Conservation (phyloP, 495 filamentous ascomycete genomes). For the Cetradonia linearis region DNA sequence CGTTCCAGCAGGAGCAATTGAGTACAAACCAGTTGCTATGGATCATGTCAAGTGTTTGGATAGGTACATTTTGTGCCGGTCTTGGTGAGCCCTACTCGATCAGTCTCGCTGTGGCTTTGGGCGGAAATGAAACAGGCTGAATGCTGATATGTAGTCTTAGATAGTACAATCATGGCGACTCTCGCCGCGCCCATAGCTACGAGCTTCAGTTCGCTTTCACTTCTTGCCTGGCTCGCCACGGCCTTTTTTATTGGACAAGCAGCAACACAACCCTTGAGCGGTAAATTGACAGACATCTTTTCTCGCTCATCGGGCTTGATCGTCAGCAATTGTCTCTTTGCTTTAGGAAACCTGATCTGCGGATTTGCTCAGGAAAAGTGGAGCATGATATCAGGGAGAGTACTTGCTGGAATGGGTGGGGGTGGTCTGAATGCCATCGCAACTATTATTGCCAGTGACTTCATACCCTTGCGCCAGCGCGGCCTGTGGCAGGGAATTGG, state of each 20-base stretch:
- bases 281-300: constrained; percentile 64
- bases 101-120: not conserved
- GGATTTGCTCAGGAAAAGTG: constrained; percentile 47
- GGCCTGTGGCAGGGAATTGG: constrained; percentile 61
- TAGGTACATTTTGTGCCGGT: constrained; percentile 73
- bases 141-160: constrained; percentile 21
- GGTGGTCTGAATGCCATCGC: constrained; percentile 62
- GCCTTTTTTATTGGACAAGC: constrained; percentile 66
- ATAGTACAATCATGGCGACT: constrained; percentile 60
- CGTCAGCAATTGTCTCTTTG: constrained; percentile 55
- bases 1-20: constrained; percentile 18
- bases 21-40: constrained; percentile 34
- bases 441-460: constrained; percentile 56
- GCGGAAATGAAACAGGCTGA: not conserved
- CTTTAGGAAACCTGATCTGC: constrained; percentile 56
- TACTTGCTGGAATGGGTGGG: constrained; percentile 62
- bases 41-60: constrained; percentile 45
- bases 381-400: constrained; percentile 54
- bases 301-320: constrained; percentile 52
- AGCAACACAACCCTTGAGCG: constrained; percentile 58
- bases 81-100: constrained; percentile 36
- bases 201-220: constrained; percentile 54
- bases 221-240: constrained; percentile 65
- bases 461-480: constrained; percentile 56
- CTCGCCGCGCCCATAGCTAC: constrained; percentile 59